phyloP scores from a whole-genome alignment of 1,284 basidiomycete species.

The Cutaneotrichosporon sp. region DNA sequence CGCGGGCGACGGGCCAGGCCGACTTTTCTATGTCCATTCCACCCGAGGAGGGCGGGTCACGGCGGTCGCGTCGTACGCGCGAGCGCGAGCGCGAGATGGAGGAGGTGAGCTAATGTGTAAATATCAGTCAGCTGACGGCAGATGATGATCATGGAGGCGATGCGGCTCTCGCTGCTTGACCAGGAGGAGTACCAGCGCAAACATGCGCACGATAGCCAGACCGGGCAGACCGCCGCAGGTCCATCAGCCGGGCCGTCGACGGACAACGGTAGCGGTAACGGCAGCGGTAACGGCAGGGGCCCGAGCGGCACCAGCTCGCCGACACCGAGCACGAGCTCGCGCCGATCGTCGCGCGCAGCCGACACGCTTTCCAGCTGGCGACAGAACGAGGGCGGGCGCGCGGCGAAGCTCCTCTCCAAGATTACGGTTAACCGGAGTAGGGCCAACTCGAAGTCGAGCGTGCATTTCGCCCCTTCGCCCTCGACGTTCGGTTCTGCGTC shows the following conservation, averaged over 20 bases:
- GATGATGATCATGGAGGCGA: slow-evolving; percentile 99
- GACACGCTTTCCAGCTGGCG: slow-evolving; percentile 27
- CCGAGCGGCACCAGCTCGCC: slow-evolving; percentile 7
- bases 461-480: slow-evolving; percentile 27
- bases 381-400: slow-evolving; percentile 22
- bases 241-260: neutral
- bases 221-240: neutral
- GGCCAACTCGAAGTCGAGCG: slow-evolving; percentile 28
- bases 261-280: neutral
- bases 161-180: slow-evolving; percentile 90
- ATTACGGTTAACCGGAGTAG: slow-evolving; percentile 28
- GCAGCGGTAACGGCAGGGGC: neutral
- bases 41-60: slow-evolving; percentile 15
- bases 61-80: slow-evolving; percentile 22
- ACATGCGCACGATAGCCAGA: slow-evolving; percentile 25
- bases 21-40: slow-evolving; percentile 49
- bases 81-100: slow-evolving; percentile 72
- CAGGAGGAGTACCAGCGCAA: slow-evolving; percentile 62
- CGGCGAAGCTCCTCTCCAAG: slow-evolving; percentile 39
- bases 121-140: slow-evolving; percentile 45
- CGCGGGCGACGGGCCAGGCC: slow-evolving; percentile 48
- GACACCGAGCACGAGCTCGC: slow-evolving; percentile 17
- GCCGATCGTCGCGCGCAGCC: slow-evolving; percentile 23
- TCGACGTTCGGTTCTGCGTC: slow-evolving; percentile 12
- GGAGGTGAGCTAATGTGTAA: slow-evolving; percentile 62